phyloP scores from a whole-genome alignment of 2,329 filamentous ascomycete species.

The Clarireedia monteithiana region DNA sequence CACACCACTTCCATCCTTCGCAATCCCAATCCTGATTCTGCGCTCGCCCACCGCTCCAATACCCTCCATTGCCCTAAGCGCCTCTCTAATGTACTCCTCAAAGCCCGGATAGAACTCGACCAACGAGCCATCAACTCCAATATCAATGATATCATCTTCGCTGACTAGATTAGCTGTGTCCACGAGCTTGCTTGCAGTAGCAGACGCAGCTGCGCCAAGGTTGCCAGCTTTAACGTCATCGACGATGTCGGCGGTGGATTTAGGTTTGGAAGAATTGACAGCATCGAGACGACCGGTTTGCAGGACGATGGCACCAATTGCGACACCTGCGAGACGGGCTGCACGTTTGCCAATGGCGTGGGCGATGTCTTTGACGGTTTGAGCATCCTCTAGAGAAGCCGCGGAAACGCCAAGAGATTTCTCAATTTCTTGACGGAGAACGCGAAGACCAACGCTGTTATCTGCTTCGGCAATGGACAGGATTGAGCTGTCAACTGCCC shows the following conservation, averaged over 20 bases:
- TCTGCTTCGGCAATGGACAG: constrained; percentile 83
- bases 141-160: constrained; percentile 65
- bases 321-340: constrained; percentile 79
- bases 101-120: constrained; percentile 96
- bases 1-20: constrained; percentile 94
- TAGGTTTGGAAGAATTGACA: constrained; percentile 12
- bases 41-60: constrained; percentile 74
- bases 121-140: constrained; percentile 89
- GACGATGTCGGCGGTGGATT: constrained; percentile 20
- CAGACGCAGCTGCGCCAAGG: constrained; percentile 18
- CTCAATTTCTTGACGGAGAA: constrained; percentile 71
- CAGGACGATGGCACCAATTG: constrained; percentile 77
- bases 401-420: constrained; percentile 68
- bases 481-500: constrained; percentile 87
- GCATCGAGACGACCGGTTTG: constrained; percentile 64
- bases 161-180: constrained; percentile 23
- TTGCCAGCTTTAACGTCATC: constrained; percentile 24
- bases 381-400: constrained; percentile 73
- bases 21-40: constrained; percentile 87
- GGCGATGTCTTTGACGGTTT: constrained; percentile 77
- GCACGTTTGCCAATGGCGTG: constrained; percentile 81
- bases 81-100: constrained; percentile 79
- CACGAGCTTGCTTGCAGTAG: constrained; percentile 23
- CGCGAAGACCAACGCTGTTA: constrained; percentile 60
- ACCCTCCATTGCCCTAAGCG: constrained; percentile 65